Percentiles rank a stretch among this genome's conserved stretches.
These are phyloP conservation scores for Malania oleifera DNA, from an alignment of 164 flowering plant species.

Conservation along the genomic window DNA sequence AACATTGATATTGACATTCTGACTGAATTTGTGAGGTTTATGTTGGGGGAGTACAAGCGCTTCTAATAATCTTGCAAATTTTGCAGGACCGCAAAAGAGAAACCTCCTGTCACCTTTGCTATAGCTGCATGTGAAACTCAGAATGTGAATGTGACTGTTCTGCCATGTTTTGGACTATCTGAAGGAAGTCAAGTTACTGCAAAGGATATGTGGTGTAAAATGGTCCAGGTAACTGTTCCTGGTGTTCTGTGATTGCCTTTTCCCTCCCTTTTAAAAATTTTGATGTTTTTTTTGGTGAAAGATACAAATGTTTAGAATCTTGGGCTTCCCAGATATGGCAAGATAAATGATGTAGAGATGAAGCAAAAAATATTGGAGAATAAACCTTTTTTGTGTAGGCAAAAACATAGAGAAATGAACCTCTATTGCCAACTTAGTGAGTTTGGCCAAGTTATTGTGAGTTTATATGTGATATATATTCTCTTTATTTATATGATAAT, in stretches of 20 bases:
- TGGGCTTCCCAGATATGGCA: too few species aligned
- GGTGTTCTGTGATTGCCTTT: neutral
- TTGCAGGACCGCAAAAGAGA: slow-evolving; percentile 80
- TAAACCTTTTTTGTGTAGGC: too few species aligned
- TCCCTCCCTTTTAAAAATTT: too few species aligned
- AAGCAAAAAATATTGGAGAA: too few species aligned
- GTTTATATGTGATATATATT: too few species aligned
- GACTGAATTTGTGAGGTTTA: neutral
- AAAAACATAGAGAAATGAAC: too few species aligned
- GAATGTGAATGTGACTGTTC: slow-evolving; percentile 81
- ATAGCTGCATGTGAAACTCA: slow-evolving; percentile 93
- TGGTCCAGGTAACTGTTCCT: slow-evolving; percentile 52
- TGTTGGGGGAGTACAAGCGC: neutral
- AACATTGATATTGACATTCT: neutral
- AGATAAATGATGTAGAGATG: too few species aligned
- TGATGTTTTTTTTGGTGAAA: too few species aligned
- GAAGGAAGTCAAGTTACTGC: slow-evolving; percentile 62
- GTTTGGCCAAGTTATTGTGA: too few species aligned
- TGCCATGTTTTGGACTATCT: slow-evolving; percentile 76
- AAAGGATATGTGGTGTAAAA: slow-evolving; percentile 76
- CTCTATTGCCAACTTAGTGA: too few species aligned
- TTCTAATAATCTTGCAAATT: slow-evolving; percentile 1
- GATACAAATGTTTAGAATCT: too few species aligned
- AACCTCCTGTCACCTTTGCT: slow-evolving; percentile 93
- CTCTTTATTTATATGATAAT: too few species aligned